phyloP scores from a whole-genome alignment of 768 basidiomycete genomes.

The Tricholoma matsutake region DNA sequence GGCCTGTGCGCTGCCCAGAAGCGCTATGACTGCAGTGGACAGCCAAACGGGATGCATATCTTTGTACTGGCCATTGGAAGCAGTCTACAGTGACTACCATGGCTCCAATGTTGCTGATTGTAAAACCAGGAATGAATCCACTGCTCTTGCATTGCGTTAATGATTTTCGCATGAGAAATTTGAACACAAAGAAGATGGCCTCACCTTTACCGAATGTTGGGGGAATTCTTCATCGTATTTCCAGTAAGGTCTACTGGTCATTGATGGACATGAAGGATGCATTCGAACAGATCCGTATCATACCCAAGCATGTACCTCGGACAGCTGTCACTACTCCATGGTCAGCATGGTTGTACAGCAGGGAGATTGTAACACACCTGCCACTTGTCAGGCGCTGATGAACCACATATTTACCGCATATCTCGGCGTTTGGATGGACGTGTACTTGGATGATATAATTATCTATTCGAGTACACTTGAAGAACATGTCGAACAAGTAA shows the following conservation, averaged over 20 bases:
- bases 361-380: slow-evolving; percentile 32
- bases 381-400: slow-evolving; percentile 37
- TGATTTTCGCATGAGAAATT: slow-evolving; percentile 19
- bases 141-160: slow-evolving; percentile 26
- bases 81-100: slow-evolving; percentile 30
- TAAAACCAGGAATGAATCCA: slow-evolving; percentile 14
- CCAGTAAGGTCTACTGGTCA: slow-evolving; percentile 19
- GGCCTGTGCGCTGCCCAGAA: slow-evolving; percentile 36
- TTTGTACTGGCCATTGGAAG: slow-evolving; percentile 27
- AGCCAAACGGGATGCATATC: slow-evolving; percentile 26
- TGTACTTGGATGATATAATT: slow-evolving; percentile 29
- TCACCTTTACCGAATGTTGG: slow-evolving; percentile 27
- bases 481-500: slow-evolving; percentile 10
- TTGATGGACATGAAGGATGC: slow-evolving; percentile 34
- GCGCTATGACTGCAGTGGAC: slow-evolving; percentile 26
- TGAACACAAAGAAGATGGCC: slow-evolving; percentile 30
- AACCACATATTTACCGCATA: slow-evolving; percentile 32
- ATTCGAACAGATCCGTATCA: slow-evolving; percentile 34
- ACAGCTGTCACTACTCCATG: slow-evolving; percentile 36
- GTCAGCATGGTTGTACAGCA: slow-evolving; percentile 32
- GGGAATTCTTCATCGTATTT: slow-evolving; percentile 19
- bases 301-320: slow-evolving; percentile 24
- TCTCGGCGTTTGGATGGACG: slow-evolving; percentile 36
- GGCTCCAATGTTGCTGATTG: slow-evolving; percentile 32
- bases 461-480: slow-evolving; percentile 28